phyloP scores from a whole-genome alignment of 306 rosid genomes.

The Mimosa bimucronata region DNA sequence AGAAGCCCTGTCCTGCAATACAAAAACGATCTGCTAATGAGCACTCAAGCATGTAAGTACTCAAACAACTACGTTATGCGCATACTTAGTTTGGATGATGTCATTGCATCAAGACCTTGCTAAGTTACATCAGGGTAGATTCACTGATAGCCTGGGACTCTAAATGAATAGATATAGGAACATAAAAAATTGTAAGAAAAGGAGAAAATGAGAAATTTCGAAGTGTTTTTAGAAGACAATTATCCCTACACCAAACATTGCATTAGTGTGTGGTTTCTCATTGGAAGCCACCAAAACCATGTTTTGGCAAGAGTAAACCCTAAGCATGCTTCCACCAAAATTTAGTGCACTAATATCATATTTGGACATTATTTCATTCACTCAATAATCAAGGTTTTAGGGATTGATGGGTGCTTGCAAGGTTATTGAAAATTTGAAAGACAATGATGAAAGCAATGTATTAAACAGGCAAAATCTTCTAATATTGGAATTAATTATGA shows the following conservation, averaged over 20 bases:
- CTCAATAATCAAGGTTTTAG: background rate
- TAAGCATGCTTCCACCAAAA: background rate
- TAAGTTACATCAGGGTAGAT: background rate
- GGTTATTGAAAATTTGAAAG: background rate
- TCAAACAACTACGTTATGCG: conserved; percentile 24
- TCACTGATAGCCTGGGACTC: background rate
- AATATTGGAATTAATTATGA: background rate
- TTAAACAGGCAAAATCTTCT: background rate
- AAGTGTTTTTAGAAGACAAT: no score
- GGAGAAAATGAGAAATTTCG: background rate
- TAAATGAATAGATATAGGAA: background rate
- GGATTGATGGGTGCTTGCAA: background rate
- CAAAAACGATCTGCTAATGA: conserved; percentile 27
- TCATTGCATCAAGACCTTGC: conserved; percentile 27
- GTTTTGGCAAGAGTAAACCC: background rate
- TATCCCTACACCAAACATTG: background rate
- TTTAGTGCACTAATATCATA: background rate
- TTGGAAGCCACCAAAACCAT: background rate
- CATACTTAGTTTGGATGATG: conserved; percentile 11
- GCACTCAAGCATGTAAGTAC: conserved; percentile 1
- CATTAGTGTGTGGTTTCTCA: background rate
- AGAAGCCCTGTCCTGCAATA: conserved; percentile 72
- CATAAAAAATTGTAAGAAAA: background rate
- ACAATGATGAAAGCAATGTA: background rate
- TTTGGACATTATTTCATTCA: background rate